Base-by-base conservation (phyloP, 257 asterid species). In the Apocynum venetum region DNA sequence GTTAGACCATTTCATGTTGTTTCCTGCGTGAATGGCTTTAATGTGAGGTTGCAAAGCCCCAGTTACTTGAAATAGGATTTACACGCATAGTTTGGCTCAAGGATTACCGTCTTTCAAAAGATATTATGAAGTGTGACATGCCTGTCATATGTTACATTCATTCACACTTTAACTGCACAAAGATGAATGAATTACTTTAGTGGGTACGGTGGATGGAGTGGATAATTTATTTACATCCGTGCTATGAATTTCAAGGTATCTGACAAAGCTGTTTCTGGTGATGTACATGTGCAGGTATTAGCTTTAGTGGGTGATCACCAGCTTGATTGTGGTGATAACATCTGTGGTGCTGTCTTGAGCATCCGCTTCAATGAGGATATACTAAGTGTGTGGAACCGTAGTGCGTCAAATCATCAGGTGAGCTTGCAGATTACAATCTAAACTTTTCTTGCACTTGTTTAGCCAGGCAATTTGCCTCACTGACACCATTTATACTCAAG, bases 341-440 rank as follows among this genome's bases (percentile, higher is more conserved):
- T 96, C 52, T 93, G 98, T 73, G 98, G 99, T 77, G 98, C 94
- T 31, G 99, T 96, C 17, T 59, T 96, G 77, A 93, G 99, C 81
- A 86, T 93, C 78, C 99, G 99, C 72, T 91, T 93, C 84, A 96
- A 91, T 25, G 99, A 96, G 93, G 99, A 96, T 79, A 96, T 96
- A 74, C 80, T 96, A 77, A 96, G 99, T 52, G 97, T 96, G 69
- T 96, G 99, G 99, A 96, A 93, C 86, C 94, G 97, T 75, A 88
- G 91, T 87, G 98, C 99, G 8, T 89, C 97, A 71, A 98, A 96
- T 86, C 82, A 93, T 76, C 98, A 96, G 99, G 99, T 90, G 48
- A 78, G 89, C 36, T 49, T 74, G 59, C 44, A 79, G 36, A 69
- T 76, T 31, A 51, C 20, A 7, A 0, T 55, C 5, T 7, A 38